These are phyloP conservation scores for Exophiala sp. DNA, from an alignment of 2,329 filamentous ascomycete species.

Conservation along the genomic window DNA sequence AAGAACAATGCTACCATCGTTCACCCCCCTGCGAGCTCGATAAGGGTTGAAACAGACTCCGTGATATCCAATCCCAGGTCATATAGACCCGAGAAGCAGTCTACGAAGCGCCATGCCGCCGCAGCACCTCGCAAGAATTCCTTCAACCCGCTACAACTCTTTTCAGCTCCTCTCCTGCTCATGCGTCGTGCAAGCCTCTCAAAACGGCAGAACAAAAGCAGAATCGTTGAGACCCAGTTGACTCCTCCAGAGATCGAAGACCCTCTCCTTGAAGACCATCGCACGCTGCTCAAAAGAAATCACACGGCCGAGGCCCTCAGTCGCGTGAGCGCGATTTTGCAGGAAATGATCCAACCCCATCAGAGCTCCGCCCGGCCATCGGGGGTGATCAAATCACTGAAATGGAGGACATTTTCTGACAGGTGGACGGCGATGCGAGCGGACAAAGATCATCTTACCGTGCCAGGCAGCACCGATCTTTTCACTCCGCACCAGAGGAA, in stretches of 20 bases:
- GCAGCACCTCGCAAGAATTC: slow-evolving; percentile 14
- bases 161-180: slow-evolving; percentile 16
- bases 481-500: slow-evolving; percentile 2
- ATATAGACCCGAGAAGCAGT: background rate
- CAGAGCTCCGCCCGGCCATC: slow-evolving; percentile 3
- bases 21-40: slow-evolving; percentile 4
- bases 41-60: slow-evolving; percentile 20
- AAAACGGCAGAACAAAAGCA: slow-evolving; percentile 1
- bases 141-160: slow-evolving; percentile 15
- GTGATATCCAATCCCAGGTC: background rate
- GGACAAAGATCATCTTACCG: background rate
- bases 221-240: background rate
- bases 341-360: slow-evolving; percentile 11
- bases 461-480: background rate
- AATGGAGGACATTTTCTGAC: slow-evolving; percentile 12
- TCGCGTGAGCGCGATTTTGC: slow-evolving; percentile 20
- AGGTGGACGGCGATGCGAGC: background rate
- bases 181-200: slow-evolving; percentile 11
- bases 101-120: background rate
- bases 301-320: slow-evolving; percentile 21
- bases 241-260: background rate
- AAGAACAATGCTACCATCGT: background rate
- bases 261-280: slow-evolving; percentile 17
- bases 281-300: slow-evolving; percentile 18
- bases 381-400: slow-evolving; percentile 9